Base-by-base conservation (phyloP, 495 filamentous ascomycete genomes). In the Penicillium cosmopolitanum region DNA sequence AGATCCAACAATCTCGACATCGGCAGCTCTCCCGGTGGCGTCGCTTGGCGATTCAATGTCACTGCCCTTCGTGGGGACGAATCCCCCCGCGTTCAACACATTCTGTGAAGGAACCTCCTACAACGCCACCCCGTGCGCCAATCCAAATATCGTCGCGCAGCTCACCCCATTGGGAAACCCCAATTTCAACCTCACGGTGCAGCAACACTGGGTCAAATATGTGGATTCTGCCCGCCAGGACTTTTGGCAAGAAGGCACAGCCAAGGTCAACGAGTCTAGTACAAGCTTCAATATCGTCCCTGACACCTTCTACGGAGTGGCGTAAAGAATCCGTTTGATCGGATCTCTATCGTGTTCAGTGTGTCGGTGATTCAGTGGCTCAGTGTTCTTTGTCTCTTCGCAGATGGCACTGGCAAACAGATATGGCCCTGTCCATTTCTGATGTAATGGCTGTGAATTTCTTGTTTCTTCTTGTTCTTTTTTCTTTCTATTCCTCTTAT, bases 11-110 rank as follows among this genome's bases (percentile, higher is more conserved):
- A 73, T 63, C 78, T 76, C 61, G 55, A 46, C 42, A 58, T 72
- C 33, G 64, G 68, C 57, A 73, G 75, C 60, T 73, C 77, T 3
- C 66, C 70, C 0, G 73, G 68, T 12, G 75, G 69, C 35, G 77
- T 73, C 52, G 46, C 59, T 56, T 79, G 74, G 57, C 52, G 57
- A 42, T 80, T 79, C 62, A 67, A 74, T 51, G 74, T 80, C 53
- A 35, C 38, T 51, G 71, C 68, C 36, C 23, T 64, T 11, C 54
- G 51, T 11, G 67, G 68, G 35, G 18, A 48, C 4, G 70, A 74
- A 52, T 73, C 72, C 2, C 2, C 77, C 77, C n/a, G 68, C 65
- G 23, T 80, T 80, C 68, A 68, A 68, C 52, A 76, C 76, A 31
- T 65, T 66, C 56, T 80, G 77, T 67, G 63, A 67, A 34, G 75